Evolutionary conservation across 225 moss, liverwort and hornwort species (phyloP).

Genomic region (Bryoerythrophyllum caledonicum): DNA sequence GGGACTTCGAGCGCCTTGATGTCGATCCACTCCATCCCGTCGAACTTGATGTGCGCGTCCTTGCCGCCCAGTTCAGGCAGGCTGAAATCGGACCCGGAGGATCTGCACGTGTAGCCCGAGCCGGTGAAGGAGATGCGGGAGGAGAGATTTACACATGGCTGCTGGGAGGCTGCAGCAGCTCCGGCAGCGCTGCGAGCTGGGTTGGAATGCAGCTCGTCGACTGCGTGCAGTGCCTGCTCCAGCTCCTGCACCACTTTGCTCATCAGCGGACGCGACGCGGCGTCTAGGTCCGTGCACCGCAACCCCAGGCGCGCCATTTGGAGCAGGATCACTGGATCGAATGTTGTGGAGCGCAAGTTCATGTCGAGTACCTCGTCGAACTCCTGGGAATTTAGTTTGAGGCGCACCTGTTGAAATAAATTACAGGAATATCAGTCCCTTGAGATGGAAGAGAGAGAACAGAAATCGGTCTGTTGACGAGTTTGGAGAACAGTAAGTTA

Average conservation of each 20-base stretch:
- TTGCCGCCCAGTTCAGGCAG: slow-evolving; percentile 55
- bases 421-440: neutral
- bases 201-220: slow-evolving; percentile 43
- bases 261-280: slow-evolving; percentile 58
- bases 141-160: neutral
- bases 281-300: slow-evolving; percentile 61
- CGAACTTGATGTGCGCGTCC: slow-evolving; percentile 54
- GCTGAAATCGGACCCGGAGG: slow-evolving; percentile 54
- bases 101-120: slow-evolving; percentile 34
- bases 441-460: too few species aligned
- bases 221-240: slow-evolving; percentile 51
- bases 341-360: slow-evolving; percentile 48
- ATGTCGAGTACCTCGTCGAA: slow-evolving; percentile 69
- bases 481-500: too few species aligned
- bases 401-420: slow-evolving; percentile 27
- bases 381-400: slow-evolving; percentile 31
- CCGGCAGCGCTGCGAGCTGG: slow-evolving; percentile 20
- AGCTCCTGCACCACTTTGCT: slow-evolving; percentile 58
- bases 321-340: slow-evolving; percentile 60
- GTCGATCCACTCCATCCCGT: slow-evolving; percentile 61
- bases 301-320: slow-evolving; percentile 72
- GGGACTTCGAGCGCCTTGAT: slow-evolving; percentile 49
- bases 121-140: slow-evolving; percentile 16
- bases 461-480: too few species aligned
- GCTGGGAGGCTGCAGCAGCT: neutral